phyloP scores from a whole-genome alignment of 2,329 filamentous ascomycete genomes.

The Aspergillus intermedius region DNA sequence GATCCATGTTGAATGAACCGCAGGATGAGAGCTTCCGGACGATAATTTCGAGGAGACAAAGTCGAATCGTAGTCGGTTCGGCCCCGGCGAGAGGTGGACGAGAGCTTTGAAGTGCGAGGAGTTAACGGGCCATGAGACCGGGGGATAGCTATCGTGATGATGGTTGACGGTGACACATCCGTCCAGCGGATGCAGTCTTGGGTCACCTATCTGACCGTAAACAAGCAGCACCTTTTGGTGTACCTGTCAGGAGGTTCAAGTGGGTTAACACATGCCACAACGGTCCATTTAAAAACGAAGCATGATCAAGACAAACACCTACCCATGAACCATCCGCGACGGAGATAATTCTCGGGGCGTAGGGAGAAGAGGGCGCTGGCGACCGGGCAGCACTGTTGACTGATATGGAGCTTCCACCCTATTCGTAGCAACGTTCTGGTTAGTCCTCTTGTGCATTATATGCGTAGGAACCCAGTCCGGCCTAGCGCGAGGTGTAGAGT shows the following conservation, averaged over 20 bases:
- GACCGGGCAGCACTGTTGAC: constrained; percentile 39
- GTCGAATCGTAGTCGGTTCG: constrained; percentile 81
- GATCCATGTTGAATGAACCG: constrained; percentile 69
- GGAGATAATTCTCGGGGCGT: constrained; percentile 73
- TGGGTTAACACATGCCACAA: constrained; percentile 5
- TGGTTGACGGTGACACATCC: constrained; percentile 74
- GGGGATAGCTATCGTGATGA: constrained; percentile 77
- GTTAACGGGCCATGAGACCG: constrained; percentile 77
- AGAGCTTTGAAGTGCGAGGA: constrained; percentile 89
- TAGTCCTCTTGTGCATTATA: neutral
- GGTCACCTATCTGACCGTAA: constrained; percentile 73
- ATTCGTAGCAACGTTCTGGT: neutral
- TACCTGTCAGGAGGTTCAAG: constrained; percentile 51
- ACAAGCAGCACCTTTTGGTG: constrained; percentile 85
- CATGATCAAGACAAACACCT: constrained; percentile 32
- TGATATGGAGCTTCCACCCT: constrained; percentile 31
- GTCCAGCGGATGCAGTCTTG: constrained; percentile 61
- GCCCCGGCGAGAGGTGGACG: constrained; percentile 82
- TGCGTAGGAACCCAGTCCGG: neutral
- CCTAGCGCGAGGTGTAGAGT: constrained; percentile 2
- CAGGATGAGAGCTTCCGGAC: constrained; percentile 55
- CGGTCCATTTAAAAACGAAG: neutral
- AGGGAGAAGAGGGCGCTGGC: constrained; percentile 63
- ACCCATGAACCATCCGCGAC: constrained; percentile 80
- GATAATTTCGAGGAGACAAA: constrained; percentile 78